Percentiles rank a stretch among this genome's conserved stretches.
phyloP scores from a whole-genome alignment of 306 rosid species.

The Crotalaria pallida region DNA sequence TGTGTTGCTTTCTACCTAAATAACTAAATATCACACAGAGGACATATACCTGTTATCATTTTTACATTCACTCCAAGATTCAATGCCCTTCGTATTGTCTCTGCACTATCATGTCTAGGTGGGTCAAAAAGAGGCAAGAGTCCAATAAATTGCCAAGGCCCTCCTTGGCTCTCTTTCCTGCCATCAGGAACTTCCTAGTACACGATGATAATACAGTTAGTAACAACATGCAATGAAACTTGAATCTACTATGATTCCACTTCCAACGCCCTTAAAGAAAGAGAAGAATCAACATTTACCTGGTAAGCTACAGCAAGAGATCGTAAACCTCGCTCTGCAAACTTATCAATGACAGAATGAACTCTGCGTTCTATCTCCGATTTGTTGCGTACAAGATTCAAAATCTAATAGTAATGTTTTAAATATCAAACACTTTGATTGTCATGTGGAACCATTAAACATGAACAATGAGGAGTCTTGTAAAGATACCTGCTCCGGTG shows the following conservation, averaged over 20 bases:
- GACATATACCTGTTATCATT: constrained; percentile 76
- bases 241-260: not conserved
- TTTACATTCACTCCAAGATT: constrained; percentile 83
- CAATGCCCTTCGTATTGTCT: constrained; percentile 70
- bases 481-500: constrained; percentile 76
- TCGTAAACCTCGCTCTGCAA: constrained; percentile 77
- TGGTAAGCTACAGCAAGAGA: constrained; percentile 85
- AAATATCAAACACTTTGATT: constrained; percentile 9
- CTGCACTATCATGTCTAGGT: constrained; percentile 89
- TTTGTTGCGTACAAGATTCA: constrained; percentile 68
- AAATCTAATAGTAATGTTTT: constrained; percentile 42
- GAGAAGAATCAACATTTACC: constrained; percentile 29
- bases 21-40: not conserved
- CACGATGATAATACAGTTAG: not conserved
- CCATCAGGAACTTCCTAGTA: constrained; percentile 79
- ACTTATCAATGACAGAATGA: constrained; percentile 66
- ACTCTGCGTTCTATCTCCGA: constrained; percentile 68
- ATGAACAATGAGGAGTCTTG: not conserved
- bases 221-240: not conserved
- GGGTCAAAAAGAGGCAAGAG: constrained; percentile 84
- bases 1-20: not conserved
- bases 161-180: constrained; percentile 69
- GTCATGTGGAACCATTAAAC: constrained; percentile 14
- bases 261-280: not conserved
- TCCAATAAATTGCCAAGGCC: constrained; percentile 72